These are phyloP conservation scores for Passalora sequoiae DNA, from an alignment of 2,329 filamentous ascomycete species.

Conservation along the genomic window DNA sequence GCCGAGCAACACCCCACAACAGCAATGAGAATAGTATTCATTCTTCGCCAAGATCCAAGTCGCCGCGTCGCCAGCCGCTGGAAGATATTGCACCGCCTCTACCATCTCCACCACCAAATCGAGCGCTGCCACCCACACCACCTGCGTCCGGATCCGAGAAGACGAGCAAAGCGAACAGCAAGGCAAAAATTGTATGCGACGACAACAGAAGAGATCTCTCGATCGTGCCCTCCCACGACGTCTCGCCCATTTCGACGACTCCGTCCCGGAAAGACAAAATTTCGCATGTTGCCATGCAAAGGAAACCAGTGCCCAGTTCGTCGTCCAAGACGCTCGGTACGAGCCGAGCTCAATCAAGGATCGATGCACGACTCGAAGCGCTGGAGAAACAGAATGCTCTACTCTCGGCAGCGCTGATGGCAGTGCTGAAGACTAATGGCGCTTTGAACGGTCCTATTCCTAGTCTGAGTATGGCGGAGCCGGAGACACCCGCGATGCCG, in stretches of 20 bases:
- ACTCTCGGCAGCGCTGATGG: slow-evolving; percentile 38
- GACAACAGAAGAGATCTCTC: slow-evolving; percentile 24
- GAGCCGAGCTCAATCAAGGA: slow-evolving; percentile 13
- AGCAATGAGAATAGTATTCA: slow-evolving; percentile 14
- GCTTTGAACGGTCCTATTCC: slow-evolving; percentile 28
- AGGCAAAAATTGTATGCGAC: slow-evolving; percentile 6
- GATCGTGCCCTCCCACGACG: slow-evolving; percentile 21
- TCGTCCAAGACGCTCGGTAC: slow-evolving; percentile 6
- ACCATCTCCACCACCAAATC: slow-evolving; percentile 32
- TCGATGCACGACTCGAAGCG: slow-evolving; percentile 35
- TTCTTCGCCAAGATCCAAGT: slow-evolving; percentile 16
- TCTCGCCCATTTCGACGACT: slow-evolving; percentile 17
- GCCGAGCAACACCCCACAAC: slow-evolving; percentile 14
- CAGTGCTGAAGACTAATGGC: slow-evolving; percentile 36
- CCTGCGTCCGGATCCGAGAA: slow-evolving; percentile 30
- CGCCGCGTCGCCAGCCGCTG: slow-evolving; percentile 9
- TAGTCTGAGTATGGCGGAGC: slow-evolving; percentile 7
- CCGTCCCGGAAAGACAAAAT: slow-evolving; percentile 15
- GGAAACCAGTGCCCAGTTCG: slow-evolving; percentile 10
- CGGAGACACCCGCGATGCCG: slow-evolving; percentile 5
- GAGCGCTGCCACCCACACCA: slow-evolving; percentile 33
- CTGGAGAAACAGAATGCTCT: slow-evolving; percentile 38
- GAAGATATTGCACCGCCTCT: slow-evolving; percentile 27
- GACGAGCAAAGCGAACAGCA: slow-evolving; percentile 14
- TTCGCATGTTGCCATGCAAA: slow-evolving; percentile 24